phyloP scores from a whole-genome alignment of 78 protist species.

The Ministeria vibrans region DNA sequence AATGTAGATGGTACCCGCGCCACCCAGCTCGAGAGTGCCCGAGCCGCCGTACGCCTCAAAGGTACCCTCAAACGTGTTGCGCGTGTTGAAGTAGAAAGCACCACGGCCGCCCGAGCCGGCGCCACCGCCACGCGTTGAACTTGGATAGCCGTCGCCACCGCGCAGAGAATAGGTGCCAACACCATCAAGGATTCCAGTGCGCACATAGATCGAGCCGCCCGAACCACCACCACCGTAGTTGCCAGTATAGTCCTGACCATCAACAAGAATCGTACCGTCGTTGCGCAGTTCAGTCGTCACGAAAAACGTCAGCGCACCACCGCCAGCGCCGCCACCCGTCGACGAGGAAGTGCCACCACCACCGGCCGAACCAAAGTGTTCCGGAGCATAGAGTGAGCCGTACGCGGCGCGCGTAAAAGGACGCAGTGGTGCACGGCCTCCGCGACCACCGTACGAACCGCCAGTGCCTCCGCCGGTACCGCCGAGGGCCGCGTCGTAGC shows the following conservation, averaged over 20 bases:
- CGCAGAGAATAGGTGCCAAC: not conserved
- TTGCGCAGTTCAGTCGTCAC: not conserved
- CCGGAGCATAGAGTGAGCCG: too few relatives aligned
- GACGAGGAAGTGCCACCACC: too few relatives aligned
- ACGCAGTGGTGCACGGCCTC: too few relatives aligned
- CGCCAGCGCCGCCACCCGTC: not conserved
- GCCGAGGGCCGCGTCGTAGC: too few relatives aligned
- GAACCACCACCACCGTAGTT: not conserved
- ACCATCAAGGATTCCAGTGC: not conserved
- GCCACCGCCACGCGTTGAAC: too few relatives aligned
- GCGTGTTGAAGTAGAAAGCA: not conserved
- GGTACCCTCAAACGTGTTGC: not conserved
- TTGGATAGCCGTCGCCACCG: not conserved
- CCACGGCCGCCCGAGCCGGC: constrained; percentile 9
- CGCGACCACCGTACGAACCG: too few relatives aligned
- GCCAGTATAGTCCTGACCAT: not conserved
- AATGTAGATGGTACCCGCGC: too few relatives aligned
- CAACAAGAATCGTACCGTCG: not conserved
- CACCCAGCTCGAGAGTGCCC: too few relatives aligned
- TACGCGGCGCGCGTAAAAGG: too few relatives aligned
- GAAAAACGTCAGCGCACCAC: not conserved
- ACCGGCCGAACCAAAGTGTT: too few relatives aligned
- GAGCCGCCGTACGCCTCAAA: not conserved
- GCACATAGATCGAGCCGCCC: not conserved
- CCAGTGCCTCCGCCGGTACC: too few relatives aligned